phyloP scores from a whole-genome alignment of 192 early-diverging fungal genomes.

The Rhizoclosmatium globosum region DNA sequence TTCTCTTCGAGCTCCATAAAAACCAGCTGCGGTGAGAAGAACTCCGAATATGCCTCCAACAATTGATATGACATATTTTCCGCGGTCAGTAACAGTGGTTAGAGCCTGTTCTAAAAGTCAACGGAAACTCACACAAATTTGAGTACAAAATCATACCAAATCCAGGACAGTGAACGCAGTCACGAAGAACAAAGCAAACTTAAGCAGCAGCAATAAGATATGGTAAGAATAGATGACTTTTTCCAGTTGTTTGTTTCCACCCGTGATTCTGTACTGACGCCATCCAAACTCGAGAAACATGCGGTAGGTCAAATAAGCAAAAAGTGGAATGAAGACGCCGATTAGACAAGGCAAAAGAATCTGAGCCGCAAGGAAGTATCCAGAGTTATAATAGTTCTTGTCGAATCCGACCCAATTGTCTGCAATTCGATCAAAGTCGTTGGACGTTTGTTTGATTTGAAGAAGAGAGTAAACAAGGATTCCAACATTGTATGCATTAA shows the following conservation, averaged over 20 bases:
- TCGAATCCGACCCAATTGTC: background rate
- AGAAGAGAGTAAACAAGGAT: constrained; percentile 25
- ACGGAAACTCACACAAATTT: background rate
- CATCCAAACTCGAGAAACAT: constrained; percentile 28
- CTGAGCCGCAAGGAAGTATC: constrained; percentile 24
- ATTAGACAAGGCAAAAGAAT: constrained; percentile 26
- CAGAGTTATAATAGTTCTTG: background rate
- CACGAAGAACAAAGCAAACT: constrained; percentile 33
- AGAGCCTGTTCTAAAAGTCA: constrained; percentile 6
- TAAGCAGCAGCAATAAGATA: constrained; percentile 30
- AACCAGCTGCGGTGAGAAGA: constrained; percentile 11
- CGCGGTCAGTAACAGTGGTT: constrained; percentile 10
- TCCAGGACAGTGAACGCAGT: constrained; percentile 23
- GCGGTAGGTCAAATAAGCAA: constrained; percentile 28
- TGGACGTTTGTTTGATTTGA: constrained; percentile 28
- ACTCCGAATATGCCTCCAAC: constrained; percentile 1
- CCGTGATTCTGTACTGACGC: constrained; percentile 27
- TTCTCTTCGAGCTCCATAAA: constrained; percentile 23
- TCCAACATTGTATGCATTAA: constrained; percentile 33
- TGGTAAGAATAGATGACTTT: constrained; percentile 28
- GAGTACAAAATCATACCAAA: constrained; percentile 9
- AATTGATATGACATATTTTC: constrained; percentile 12
- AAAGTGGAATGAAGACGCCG: constrained; percentile 24
- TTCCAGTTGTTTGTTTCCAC: constrained; percentile 15
- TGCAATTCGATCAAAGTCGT: constrained; percentile 1